phyloP scores from a whole-genome alignment of 106 monocot species.

The Amphibolis antarctica region DNA sequence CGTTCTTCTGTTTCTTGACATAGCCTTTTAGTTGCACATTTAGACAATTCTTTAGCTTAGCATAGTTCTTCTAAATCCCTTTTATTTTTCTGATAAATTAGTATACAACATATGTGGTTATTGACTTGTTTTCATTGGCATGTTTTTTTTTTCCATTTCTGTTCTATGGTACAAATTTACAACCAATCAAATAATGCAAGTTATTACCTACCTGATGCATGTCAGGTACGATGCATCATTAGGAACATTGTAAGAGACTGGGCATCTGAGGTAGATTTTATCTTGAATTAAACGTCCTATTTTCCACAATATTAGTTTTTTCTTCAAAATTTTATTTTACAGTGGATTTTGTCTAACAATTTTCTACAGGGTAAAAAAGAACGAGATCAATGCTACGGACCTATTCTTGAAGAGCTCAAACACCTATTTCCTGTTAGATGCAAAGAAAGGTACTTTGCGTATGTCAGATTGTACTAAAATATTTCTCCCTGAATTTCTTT shows the following conservation, averaged over 20 bases:
- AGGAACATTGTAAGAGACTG: conserved; percentile 96
- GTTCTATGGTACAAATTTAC: no score
- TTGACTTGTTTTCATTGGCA: no score
- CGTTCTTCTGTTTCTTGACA: no score
- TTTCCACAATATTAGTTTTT: neutral
- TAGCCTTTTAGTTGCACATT: no score
- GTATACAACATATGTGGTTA: no score
- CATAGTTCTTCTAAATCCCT: no score
- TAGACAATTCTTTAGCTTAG: no score
- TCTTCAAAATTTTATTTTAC: neutral
- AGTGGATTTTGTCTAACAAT: neutral
- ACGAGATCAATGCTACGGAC: conserved; percentile 92
- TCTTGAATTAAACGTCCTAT: conserved; percentile 2
- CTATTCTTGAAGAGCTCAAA: conserved; percentile 81
- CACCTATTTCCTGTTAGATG: conserved; percentile 57
- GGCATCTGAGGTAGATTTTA: conserved; percentile 66
- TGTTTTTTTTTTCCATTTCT: no score
- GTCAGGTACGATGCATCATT: conserved; percentile 91
- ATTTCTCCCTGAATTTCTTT: no score
- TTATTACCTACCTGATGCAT: conserved; percentile 2
- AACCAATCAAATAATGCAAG: neutral
- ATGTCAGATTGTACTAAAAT: no score
- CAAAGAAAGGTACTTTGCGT: conserved; percentile 59
- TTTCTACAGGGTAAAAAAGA: conserved; percentile 72
- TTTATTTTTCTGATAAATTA: no score